A percentile compares a stretch with the other conserved stretches of the same genome.
phyloP scores from a whole-genome alignment of 164 flowering plant species.

The Umbellularia californica region DNA sequence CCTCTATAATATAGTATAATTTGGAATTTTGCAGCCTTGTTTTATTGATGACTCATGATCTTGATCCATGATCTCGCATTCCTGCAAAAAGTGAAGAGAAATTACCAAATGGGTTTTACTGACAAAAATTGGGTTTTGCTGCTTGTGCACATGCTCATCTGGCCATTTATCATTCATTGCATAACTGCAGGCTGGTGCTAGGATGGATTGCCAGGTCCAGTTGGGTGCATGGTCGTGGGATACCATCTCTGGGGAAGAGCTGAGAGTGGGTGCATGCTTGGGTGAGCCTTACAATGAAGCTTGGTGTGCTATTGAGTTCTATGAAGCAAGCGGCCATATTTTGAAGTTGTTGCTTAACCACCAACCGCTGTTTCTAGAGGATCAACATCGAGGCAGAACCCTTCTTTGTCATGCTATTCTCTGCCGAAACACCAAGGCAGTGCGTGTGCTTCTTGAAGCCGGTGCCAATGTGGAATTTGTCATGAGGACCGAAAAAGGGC shows the following conservation, averaged over 20 bases:
- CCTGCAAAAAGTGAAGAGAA: no score
- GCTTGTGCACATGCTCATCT: neutral
- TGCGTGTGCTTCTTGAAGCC: slow-evolving; percentile 35
- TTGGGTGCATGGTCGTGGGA: slow-evolving; percentile 93
- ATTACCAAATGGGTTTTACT: no score
- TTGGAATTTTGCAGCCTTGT: no score
- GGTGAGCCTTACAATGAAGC: slow-evolving; percentile 61
- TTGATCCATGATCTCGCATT: no score
- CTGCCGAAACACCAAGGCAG: slow-evolving; percentile 49
- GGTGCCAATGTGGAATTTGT: slow-evolving; percentile 49
- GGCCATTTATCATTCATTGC: neutral
- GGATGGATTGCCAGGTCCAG: slow-evolving; percentile 37
- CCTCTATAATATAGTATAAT: no score
- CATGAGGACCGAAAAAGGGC: slow-evolving; percentile 31
- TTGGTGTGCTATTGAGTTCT: slow-evolving; percentile 86
- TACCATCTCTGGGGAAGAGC: slow-evolving; percentile 56
- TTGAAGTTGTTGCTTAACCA: slow-evolving; percentile 48
- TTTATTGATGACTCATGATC: no score
- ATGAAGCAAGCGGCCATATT: slow-evolving; percentile 58
- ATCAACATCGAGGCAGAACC: slow-evolving; percentile 46
- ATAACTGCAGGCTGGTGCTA: slow-evolving; percentile 46
- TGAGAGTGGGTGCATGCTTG: slow-evolving; percentile 74
- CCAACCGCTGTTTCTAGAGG: slow-evolving; percentile 18
- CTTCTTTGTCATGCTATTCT: slow-evolving; percentile 75
- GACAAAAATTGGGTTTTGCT: no score